These are phyloP conservation scores for Atalantia buxifolia DNA, from an alignment of 345 rosid genomes.

Conservation along the genomic window DNA sequence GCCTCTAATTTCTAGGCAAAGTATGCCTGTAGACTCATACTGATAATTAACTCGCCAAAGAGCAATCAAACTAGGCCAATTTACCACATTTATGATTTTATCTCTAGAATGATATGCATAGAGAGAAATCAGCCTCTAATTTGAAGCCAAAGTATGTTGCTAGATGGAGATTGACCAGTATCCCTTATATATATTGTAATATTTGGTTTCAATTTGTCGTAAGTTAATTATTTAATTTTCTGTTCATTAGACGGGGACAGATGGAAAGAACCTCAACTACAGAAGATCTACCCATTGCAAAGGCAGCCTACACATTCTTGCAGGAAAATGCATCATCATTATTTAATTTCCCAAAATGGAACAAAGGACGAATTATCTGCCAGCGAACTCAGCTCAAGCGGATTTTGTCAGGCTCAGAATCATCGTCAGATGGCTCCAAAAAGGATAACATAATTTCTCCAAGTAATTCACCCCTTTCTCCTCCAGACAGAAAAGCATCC, in stretches of 20 bases:
- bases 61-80: not conserved
- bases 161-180: not conserved
- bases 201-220: not conserved
- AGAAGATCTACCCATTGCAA: slow-evolving; percentile 51
- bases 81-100: not conserved
- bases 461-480: slow-evolving; percentile 53
- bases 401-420: slow-evolving; percentile 36
- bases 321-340: slow-evolving; percentile 63
- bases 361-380: slow-evolving; percentile 83
- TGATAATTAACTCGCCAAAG: not conserved
- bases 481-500: slow-evolving; percentile 34
- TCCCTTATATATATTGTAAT: not conserved
- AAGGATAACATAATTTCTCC: slow-evolving; percentile 38
- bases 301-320: slow-evolving; percentile 62
- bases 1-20: not conserved
- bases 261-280: slow-evolving; percentile 63
- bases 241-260: slow-evolving; percentile 59
- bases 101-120: not conserved
- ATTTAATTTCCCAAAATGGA: slow-evolving; percentile 78
- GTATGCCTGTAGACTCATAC: not conserved
- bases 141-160: not conserved
- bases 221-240: not conserved
- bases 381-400: slow-evolving; percentile 80
- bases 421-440: slow-evolving; percentile 44
- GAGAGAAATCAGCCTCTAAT: not conserved